These are phyloP conservation scores for Roridomyces roridus DNA, from an alignment of 768 basidiomycete genomes.

Conservation along the genomic window DNA sequence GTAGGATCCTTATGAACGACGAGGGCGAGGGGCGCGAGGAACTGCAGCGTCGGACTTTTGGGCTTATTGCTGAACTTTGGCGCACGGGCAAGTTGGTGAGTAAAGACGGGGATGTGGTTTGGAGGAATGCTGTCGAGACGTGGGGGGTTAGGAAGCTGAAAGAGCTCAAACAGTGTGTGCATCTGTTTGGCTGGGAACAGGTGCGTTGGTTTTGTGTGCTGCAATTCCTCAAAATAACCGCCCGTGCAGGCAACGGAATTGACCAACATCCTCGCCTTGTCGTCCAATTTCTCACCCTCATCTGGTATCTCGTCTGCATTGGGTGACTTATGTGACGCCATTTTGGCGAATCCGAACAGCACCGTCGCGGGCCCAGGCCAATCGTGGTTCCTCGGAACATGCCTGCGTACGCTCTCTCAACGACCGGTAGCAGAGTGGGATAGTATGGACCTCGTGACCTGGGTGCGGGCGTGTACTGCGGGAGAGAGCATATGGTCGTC, in stretches of 20 bases:
- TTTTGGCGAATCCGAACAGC: constrained; percentile 40
- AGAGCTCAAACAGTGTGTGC: constrained; percentile 39
- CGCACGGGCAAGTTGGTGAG: constrained; percentile 52
- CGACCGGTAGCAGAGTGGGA: constrained; percentile 54
- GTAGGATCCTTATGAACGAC: constrained; percentile 41
- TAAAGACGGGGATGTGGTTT: constrained; percentile 60
- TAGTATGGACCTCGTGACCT: constrained; percentile 51
- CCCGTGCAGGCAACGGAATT: constrained; percentile 53
- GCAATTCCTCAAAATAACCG: neutral
- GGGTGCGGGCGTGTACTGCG: constrained; percentile 47
- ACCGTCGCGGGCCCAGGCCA: constrained; percentile 41
- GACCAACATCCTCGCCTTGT: constrained; percentile 59
- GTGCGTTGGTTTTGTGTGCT: constrained; percentile 1
- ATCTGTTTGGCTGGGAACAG: constrained; percentile 14
- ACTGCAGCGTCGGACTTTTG: constrained; percentile 49
- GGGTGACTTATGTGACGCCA: constrained; percentile 49
- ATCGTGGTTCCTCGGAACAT: constrained; percentile 66
- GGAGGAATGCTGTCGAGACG: constrained; percentile 59
- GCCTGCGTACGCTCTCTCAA: constrained; percentile 58
- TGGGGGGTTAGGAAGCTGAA: constrained; percentile 53
- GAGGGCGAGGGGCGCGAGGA: constrained; percentile 29
- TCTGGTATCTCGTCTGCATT: constrained; percentile 43
- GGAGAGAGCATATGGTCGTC: constrained; percentile 57
- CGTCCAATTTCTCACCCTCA: constrained; percentile 54
- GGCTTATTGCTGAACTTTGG: constrained; percentile 56